These are phyloP conservation scores for Backusella westeae DNA, from an alignment of 192 early-diverging fungal species.

Conservation along the genomic window DNA sequence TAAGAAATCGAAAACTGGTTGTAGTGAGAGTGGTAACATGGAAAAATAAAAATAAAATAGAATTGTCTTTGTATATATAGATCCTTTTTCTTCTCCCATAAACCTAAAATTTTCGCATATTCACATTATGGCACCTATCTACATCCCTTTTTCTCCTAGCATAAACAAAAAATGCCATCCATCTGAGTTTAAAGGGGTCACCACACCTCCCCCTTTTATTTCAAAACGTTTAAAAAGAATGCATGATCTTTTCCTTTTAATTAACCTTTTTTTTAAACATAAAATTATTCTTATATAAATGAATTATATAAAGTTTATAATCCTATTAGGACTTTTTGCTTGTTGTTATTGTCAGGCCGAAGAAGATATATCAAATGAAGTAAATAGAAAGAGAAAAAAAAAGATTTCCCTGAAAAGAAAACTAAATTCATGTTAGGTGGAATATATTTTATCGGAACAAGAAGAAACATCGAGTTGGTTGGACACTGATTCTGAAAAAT, in stretches of 20 bases:
- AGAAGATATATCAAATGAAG: neutral
- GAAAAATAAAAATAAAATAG: neutral
- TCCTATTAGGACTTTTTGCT: neutral
- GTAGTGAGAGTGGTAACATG: neutral
- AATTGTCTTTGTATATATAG: neutral
- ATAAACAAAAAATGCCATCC: neutral
- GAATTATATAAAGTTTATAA: neutral
- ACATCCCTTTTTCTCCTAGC: neutral
- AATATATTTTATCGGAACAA: neutral
- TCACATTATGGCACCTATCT: neutral
- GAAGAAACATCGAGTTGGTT: neutral
- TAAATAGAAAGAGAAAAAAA: neutral
- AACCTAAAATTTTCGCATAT: no score
- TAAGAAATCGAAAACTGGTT: neutral
- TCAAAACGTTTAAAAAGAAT: conserved; percentile 1
- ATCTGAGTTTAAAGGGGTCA: neutral
- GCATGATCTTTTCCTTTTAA: conserved; percentile 3
- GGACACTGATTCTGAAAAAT: conserved; percentile 21
- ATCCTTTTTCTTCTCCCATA: neutral
- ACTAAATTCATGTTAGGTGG: neutral
- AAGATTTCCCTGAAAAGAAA: neutral
- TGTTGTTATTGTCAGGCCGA: neutral
- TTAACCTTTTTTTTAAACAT: neutral
- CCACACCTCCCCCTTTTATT: neutral
- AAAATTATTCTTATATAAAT: neutral